A percentile compares a stretch with the other conserved stretches of the same genome.
Conservation (phyloP, 208 protist genomes). For the Balamuthia mandrillaris region DNA sequence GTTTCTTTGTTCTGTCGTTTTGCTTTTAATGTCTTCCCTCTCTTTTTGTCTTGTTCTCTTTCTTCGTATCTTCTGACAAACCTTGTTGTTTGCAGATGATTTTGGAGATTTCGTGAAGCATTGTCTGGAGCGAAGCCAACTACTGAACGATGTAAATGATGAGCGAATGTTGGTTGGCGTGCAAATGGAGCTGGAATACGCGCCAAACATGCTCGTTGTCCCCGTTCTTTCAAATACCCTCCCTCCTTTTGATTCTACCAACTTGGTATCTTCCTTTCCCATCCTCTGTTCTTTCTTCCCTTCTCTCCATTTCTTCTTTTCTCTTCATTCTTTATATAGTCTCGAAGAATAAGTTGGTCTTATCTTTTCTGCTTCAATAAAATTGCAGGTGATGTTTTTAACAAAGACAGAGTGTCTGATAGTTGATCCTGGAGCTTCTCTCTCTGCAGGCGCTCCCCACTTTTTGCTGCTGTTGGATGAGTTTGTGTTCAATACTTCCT, state of each 20-base stretch:
- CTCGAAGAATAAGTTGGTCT: no score
- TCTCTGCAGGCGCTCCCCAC: no score
- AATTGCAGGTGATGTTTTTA: neutral
- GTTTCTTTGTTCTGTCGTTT: no score
- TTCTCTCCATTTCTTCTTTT: neutral
- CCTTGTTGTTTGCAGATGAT: no score
- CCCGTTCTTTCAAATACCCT: slow-evolving; percentile 4
- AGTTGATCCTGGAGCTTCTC: slow-evolving; percentile 5
- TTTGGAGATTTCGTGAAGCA: neutral
- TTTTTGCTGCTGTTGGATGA: no score
- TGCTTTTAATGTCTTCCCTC: no score
- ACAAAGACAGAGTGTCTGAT: neutral
- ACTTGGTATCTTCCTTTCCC: neutral
- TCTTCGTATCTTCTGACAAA: no score
- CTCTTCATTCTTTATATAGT: neutral
- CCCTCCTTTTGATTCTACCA: neutral
- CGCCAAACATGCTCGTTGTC: neutral
- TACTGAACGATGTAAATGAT: neutral
- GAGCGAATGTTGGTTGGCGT: no score
- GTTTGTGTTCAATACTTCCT: no score
- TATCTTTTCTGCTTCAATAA: no score
- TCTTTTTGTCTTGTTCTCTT: no score
- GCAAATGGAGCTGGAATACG: neutral
- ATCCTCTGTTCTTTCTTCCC: no score
- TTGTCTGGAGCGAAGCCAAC: neutral